These are phyloP conservation scores for Colletotrichum falcatum DNA, from an alignment of 2,329 filamentous ascomycete genomes.

Conservation along the genomic window DNA sequence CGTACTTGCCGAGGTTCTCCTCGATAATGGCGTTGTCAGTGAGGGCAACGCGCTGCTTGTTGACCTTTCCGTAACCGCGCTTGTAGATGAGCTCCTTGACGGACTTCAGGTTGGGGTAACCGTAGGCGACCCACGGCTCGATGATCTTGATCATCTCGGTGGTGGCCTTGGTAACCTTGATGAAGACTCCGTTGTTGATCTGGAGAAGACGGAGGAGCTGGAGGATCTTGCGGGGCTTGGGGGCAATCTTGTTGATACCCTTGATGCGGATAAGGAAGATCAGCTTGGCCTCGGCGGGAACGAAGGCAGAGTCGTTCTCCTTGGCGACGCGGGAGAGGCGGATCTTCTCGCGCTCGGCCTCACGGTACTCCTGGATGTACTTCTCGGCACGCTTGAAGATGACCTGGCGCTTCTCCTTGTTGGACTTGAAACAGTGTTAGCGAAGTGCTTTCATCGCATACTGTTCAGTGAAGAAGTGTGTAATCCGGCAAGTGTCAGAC, in stretches of 20 bases:
- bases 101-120: slow-evolving; percentile 99
- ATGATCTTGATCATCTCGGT: slow-evolving; percentile 97
- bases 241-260: slow-evolving; percentile 99
- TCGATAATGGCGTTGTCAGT: slow-evolving; percentile 99
- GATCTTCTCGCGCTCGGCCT: slow-evolving; percentile 98
- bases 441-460: slow-evolving; percentile 19
- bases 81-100: slow-evolving; percentile 99
- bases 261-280: slow-evolving; percentile 99
- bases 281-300: slow-evolving; percentile 94
- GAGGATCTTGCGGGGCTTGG: slow-evolving; percentile 99
- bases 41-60: slow-evolving; percentile 96
- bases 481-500: slow-evolving; percentile 76
- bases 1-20: slow-evolving; percentile 96
- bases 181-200: slow-evolving; percentile 99
- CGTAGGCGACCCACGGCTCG: slow-evolving; percentile 99
- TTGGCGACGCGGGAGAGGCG: slow-evolving; percentile 90
- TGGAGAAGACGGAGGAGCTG: slow-evolving; percentile 99
- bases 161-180: slow-evolving; percentile 97
- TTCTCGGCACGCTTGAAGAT: slow-evolving; percentile 99
- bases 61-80: slow-evolving; percentile 98
- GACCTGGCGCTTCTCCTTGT: slow-evolving; percentile 97
- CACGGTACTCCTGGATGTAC: slow-evolving; percentile 99
- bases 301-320: slow-evolving; percentile 92
- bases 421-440: slow-evolving; percentile 71
- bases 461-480: slow-evolving; percentile 41